Evolutionary conservation across 345 rosid species (phyloP).

Genomic region (Heritiera littoralis): DNA sequence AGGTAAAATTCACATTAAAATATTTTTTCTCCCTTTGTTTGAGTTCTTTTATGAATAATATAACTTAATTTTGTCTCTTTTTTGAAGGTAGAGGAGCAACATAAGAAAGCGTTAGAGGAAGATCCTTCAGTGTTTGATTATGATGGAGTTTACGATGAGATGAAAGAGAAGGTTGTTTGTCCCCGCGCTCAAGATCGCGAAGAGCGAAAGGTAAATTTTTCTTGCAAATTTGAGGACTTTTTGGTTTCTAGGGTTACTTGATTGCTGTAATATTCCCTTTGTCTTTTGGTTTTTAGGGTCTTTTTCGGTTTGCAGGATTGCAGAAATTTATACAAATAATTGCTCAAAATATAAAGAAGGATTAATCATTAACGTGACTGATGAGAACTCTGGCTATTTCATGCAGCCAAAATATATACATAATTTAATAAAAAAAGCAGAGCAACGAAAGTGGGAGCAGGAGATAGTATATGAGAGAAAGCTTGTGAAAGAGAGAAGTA

Average conservation of each 20-base stretch:
- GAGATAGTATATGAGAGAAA: constrained; percentile 77
- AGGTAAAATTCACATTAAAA: constrained; percentile 36
- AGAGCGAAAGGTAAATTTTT: constrained; percentile 62
- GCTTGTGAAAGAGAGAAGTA: constrained; percentile 81
- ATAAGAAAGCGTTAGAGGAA: constrained; percentile 79
- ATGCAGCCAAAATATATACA: constrained; percentile 79
- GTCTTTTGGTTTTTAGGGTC: neutral
- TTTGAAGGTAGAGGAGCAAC: constrained; percentile 81
- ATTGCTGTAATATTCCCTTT: neutral
- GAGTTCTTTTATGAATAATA: neutral
- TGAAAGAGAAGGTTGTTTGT: constrained; percentile 59
- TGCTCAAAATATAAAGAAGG: neutral
- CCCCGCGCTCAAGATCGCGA: constrained; percentile 58
- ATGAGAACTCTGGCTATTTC: constrained; percentile 13
- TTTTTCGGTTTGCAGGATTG: no score
- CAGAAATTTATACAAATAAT: neutral
- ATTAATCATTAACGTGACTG: neutral
- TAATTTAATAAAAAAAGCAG: constrained; percentile 64
- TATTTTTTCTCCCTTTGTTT: neutral
- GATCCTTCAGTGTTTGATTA: constrained; percentile 82
- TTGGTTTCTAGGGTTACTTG: neutral
- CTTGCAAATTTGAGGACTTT: neutral
- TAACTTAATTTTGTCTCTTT: neutral
- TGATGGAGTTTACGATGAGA: constrained; percentile 80
- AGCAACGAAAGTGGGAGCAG: constrained; percentile 65